These are phyloP conservation scores for Diutina scorzettiae DNA, from an alignment of 1,139 yeast species.

Conservation along the genomic window DNA sequence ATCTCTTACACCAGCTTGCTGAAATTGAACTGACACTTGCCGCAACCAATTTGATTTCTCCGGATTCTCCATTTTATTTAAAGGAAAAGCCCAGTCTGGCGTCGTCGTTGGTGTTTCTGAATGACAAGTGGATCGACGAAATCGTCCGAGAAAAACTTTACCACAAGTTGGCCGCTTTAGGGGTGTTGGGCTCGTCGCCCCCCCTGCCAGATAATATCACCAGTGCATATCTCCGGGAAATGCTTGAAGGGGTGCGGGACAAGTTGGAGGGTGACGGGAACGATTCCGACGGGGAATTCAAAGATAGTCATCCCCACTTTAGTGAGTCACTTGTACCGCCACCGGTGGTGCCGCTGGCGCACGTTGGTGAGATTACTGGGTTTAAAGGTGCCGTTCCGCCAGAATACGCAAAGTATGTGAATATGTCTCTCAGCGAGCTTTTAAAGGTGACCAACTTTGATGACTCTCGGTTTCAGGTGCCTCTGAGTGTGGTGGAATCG, in stretches of 20 bases:
- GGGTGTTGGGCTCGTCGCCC: conserved; percentile 27
- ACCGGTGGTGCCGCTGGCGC: not conserved
- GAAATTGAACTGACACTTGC: conserved; percentile 18
- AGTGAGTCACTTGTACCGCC: not conserved
- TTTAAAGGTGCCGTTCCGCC: conserved; percentile 10
- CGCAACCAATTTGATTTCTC: conserved; percentile 17
- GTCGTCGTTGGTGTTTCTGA: conserved; percentile 14
- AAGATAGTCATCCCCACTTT: not conserved
- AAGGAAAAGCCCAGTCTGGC: conserved; percentile 10
- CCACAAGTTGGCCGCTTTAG: conserved; percentile 26
- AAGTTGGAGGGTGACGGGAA: conserved; percentile 11
- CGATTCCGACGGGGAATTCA: conserved; percentile 1
- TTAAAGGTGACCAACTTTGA: conserved; percentile 15
- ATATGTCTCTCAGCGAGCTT: conserved; percentile 18
- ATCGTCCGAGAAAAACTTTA: conserved; percentile 25
- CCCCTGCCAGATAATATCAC: conserved; percentile 15
- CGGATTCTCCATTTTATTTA: conserved; percentile 10
- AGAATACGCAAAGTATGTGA: conserved; percentile 15
- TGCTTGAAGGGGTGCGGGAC: conserved; percentile 22
- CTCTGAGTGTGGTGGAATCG: conserved; percentile 10
- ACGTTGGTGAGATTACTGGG: conserved; percentile 6
- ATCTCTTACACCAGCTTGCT: conserved; percentile 18
- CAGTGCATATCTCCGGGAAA: conserved; percentile 21
- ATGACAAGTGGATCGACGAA: conserved; percentile 20
- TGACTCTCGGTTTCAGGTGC: conserved; percentile 8